phyloP scores from a whole-genome alignment of 305 asterid species.

The Fraxinus xanthoxyloides region DNA sequence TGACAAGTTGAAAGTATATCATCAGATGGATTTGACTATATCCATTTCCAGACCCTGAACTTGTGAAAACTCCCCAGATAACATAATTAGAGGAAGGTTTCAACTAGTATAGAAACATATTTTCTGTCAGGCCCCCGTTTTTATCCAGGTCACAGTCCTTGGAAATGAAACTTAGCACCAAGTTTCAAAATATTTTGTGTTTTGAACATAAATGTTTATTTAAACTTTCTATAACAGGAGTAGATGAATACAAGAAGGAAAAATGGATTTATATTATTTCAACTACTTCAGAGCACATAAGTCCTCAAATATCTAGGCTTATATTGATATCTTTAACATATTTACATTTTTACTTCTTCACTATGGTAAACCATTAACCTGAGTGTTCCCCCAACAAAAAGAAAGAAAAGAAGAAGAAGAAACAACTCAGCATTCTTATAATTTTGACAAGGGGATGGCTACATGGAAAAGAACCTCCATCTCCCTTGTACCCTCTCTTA shows the following conservation, averaged over 20 bases:
- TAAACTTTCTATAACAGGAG: not conserved
- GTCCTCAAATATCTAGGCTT: not conserved
- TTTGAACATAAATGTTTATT: not conserved
- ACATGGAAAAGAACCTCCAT: not conserved
- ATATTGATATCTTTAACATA: not conserved
- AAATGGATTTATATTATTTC: not conserved
- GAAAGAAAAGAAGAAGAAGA: not conserved
- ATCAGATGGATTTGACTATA: not conserved
- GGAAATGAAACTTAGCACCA: not conserved
- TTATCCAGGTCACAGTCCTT: not conserved
- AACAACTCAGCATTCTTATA: not conserved
- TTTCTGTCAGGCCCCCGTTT: not conserved
- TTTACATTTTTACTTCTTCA: not conserved
- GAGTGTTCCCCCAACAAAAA: not conserved
- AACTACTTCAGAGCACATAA: not conserved
- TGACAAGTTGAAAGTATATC: constrained; percentile 6
- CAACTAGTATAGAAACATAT: not conserved
- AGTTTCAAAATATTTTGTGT: not conserved
- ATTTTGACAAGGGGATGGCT: not conserved
- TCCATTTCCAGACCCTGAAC: constrained; percentile 10
- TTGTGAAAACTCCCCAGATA: not conserved
- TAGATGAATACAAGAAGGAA: not conserved
- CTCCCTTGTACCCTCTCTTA: not conserved
- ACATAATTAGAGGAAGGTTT: constrained; percentile 9
- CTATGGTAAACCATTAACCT: not conserved